Percentiles rank a stretch among this genome's conserved stretches.
phyloP scores from a whole-genome alignment of 2,329 filamentous ascomycete genomes.

The Sphaerulina vaccinii region DNA sequence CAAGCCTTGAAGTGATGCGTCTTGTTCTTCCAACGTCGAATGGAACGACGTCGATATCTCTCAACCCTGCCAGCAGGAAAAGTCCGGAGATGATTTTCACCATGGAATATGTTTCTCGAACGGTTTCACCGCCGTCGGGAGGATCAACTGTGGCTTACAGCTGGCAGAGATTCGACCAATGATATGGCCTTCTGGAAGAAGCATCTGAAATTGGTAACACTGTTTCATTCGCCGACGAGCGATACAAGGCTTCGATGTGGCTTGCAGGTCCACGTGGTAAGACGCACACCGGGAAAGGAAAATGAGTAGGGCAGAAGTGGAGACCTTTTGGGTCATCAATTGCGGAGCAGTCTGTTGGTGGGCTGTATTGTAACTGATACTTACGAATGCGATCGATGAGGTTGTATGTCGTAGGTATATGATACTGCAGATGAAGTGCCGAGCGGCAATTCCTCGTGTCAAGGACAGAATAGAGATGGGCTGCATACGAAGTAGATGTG shows the following conservation, averaged over 20 bases:
- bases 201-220: conserved; percentile 1
- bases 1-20: no score
- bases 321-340: conserved; percentile 1
- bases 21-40: no score
- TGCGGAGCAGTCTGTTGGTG: conserved; percentile 1
- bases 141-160: conserved; percentile 9
- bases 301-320: conserved; percentile 1
- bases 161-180: not conserved
- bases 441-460: not conserved
- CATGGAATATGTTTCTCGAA: not conserved
- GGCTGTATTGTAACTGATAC: not conserved
- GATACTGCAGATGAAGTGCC: not conserved
- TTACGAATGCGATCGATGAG: not conserved
- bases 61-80: not conserved
- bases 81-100: not conserved
- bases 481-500: not conserved
- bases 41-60: no score
- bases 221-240: not conserved
- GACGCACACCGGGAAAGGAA: not conserved
- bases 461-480: not conserved
- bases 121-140: not conserved
- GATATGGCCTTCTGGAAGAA: conserved; percentile 3
- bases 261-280: conserved; percentile 8
- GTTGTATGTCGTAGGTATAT: not conserved
- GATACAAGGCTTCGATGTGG: conserved; percentile 1